Percentiles rank a stretch among this genome's conserved stretches.
phyloP scores from a whole-genome alignment of 108 stramenopile species.

The Bacterosira constricta region DNA sequence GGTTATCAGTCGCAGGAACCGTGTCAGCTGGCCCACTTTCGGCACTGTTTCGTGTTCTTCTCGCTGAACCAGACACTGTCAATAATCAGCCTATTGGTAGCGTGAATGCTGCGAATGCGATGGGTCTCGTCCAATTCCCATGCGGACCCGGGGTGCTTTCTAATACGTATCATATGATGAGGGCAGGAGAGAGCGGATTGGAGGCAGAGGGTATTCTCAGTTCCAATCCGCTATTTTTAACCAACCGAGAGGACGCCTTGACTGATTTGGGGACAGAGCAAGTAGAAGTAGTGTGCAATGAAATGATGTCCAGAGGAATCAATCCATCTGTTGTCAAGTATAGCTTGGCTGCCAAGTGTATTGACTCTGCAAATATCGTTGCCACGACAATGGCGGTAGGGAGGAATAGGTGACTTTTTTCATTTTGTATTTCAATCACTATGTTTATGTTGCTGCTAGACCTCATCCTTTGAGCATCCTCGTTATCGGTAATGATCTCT shows the following conservation, averaged over 20 bases:
- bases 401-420: neutral
- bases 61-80: neutral
- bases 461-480: too few relatives aligned
- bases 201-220: constrained; percentile 48
- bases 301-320: constrained; percentile 36
- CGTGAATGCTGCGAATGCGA: constrained; percentile 20
- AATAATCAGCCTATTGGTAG: neutral
- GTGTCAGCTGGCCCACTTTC: constrained; percentile 36
- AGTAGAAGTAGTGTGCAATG: constrained; percentile 40
- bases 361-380: constrained; percentile 58
- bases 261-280: constrained; percentile 35
- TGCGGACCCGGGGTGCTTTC: constrained; percentile 17
- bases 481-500: too few relatives aligned
- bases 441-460: too few relatives aligned
- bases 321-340: constrained; percentile 52
- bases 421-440: neutral
- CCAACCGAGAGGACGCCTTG: constrained; percentile 57
- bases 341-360: constrained; percentile 50
- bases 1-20: constrained; percentile 21
- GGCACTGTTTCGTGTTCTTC: constrained; percentile 7
- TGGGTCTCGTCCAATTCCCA: constrained; percentile 53
- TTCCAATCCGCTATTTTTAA: constrained; percentile 63
- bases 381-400: constrained; percentile 46
- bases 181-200: constrained; percentile 48
- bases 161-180: constrained; percentile 61